Conservation (phyloP, 2,329 filamentous ascomycete genomes). For the Botrytis tulipae region DNA sequence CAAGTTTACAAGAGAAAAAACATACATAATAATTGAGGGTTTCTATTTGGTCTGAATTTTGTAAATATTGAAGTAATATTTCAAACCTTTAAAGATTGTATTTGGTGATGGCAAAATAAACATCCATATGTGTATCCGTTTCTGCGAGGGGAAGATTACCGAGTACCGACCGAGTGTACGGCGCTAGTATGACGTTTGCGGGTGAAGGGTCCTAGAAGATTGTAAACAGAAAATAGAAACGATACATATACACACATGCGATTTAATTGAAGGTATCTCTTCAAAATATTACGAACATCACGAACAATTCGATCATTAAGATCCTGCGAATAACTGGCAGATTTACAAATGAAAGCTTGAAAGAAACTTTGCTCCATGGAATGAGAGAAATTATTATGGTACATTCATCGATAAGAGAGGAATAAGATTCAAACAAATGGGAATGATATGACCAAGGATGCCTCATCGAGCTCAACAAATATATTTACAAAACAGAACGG, state of each 20-base stretch:
- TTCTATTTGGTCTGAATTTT: neutral
- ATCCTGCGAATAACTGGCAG: neutral
- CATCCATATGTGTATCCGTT: neutral
- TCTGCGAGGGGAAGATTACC: neutral
- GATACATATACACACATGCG: neutral
- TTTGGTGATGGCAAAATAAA: neutral
- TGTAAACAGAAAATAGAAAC: neutral
- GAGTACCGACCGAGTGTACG: neutral
- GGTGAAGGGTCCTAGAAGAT: neutral
- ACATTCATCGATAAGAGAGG: neutral
- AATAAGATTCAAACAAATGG: neutral
- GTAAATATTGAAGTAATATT: neutral
- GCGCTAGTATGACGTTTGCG: slow-evolving; percentile 19
- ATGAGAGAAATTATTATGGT: neutral
- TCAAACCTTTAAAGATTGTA: neutral
- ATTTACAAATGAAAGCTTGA: neutral
- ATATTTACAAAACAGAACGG: slow-evolving; percentile 14
- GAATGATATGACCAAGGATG: slow-evolving; percentile 13
- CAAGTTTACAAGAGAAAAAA: neutral
- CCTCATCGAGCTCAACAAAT: slow-evolving; percentile 11
- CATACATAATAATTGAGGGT: neutral
- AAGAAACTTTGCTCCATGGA: neutral
- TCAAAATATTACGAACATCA: neutral
- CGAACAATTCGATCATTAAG: neutral
- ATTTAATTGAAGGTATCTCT: neutral